phyloP scores from a whole-genome alignment of 2,329 filamentous ascomycete genomes.

The Bisporella sp. region DNA sequence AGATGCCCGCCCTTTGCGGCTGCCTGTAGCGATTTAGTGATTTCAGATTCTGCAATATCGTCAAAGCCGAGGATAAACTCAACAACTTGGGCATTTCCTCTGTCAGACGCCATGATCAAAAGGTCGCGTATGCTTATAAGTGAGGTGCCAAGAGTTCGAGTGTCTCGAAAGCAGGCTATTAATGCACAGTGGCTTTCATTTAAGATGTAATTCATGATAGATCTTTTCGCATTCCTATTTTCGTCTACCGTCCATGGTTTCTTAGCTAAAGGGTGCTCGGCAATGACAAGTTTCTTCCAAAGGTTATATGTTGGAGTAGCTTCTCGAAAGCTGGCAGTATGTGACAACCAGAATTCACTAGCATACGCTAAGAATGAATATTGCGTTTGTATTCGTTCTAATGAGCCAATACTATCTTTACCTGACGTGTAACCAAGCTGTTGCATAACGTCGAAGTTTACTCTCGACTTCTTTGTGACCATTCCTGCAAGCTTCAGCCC shows the following conservation, averaged over 20 bases:
- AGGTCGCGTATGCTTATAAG: constrained; percentile 1
- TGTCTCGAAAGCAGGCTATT: constrained; percentile 4
- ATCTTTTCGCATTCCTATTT: constrained; percentile 1
- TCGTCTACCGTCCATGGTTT: constrained; percentile 5
- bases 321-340: constrained; percentile 7
- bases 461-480: not conserved
- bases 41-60: not conserved
- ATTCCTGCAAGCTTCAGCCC: constrained; percentile 1
- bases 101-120: constrained; percentile 1
- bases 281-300: constrained; percentile 10
- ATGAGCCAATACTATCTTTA: constrained; percentile 2
- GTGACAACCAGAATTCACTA: constrained; percentile 8
- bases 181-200: constrained; percentile 5
- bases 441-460: not conserved
- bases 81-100: no score
- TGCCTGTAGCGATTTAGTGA: constrained; percentile 2
- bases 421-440: not conserved
- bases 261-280: constrained; percentile 3
- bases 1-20: constrained; percentile 26
- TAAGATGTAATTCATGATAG: constrained; percentile 3
- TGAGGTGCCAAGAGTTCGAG: constrained; percentile 2
- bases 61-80: no score
- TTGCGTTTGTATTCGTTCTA: constrained; percentile 1
- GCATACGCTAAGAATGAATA: constrained; percentile 13
- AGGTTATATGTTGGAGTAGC: constrained; percentile 7